Percentiles rank a stretch among this genome's conserved stretches.
phyloP scores from a whole-genome alignment of 306 rosid species.

The Cotoneaster glaucophyllus region DNA sequence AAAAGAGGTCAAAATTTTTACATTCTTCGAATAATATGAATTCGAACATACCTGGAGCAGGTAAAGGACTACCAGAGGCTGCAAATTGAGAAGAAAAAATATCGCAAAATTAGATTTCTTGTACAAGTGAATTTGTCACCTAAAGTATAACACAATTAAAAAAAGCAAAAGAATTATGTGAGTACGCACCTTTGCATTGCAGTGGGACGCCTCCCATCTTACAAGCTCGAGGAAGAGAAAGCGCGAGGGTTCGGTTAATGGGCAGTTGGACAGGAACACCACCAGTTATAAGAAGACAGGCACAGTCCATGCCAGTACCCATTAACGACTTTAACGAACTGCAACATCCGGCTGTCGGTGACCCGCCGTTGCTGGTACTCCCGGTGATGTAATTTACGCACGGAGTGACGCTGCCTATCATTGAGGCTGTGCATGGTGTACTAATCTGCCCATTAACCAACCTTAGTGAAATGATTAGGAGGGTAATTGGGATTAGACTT shows the following conservation, averaged over 20 bases:
- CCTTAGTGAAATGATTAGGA: constrained; percentile 11
- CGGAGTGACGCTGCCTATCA: constrained; percentile 64
- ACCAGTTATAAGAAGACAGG: constrained; percentile 54
- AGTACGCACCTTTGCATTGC: constrained; percentile 55
- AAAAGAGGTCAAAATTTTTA: background rate
- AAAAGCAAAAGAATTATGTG: background rate
- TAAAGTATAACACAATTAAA: background rate
- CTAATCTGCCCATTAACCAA: constrained; percentile 33
- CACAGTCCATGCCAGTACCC: constrained; percentile 43
- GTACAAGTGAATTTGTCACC: background rate
- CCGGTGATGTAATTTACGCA: constrained; percentile 72
- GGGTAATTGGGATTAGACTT: constrained; percentile 18
- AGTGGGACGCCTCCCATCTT: constrained; percentile 26
- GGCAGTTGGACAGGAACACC: constrained; percentile 59
- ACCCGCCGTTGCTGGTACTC: constrained; percentile 48
- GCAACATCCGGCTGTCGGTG: constrained; percentile 50
- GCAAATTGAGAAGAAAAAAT: constrained; percentile 18
- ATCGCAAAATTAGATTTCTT: background rate
- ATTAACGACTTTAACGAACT: constrained; percentile 35
- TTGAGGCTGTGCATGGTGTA: constrained; percentile 57
- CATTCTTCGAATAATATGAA: background rate
- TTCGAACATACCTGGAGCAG: constrained; percentile 51
- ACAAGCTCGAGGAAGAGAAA: constrained; percentile 50
- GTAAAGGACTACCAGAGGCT: constrained; percentile 55
- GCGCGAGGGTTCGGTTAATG: constrained; percentile 32